These are phyloP conservation scores for Capsella bursapastoris DNA, from an alignment of 345 rosid species.

Conservation along the genomic window DNA sequence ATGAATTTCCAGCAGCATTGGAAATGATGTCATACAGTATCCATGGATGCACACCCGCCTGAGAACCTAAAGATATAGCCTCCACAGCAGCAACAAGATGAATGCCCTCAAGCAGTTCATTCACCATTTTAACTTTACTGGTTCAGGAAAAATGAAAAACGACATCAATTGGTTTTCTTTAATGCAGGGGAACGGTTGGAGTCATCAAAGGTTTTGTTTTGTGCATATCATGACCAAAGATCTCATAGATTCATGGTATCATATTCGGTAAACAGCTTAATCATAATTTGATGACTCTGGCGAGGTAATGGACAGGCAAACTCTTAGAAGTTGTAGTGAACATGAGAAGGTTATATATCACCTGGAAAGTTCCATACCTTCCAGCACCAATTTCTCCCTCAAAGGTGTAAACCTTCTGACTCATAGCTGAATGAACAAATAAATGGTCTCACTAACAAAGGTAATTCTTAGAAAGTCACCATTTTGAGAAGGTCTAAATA, in stretches of 20 bases:
- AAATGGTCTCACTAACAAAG: constrained; percentile 26
- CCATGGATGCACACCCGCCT: constrained; percentile 87
- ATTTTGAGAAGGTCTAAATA: constrained; percentile 32
- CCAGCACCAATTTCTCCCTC: constrained; percentile 85
- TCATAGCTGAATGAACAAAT: constrained; percentile 64
- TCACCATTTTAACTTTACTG: constrained; percentile 84
- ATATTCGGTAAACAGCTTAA: not conserved
- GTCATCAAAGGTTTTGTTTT: constrained; percentile 10
- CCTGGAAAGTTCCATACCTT: constrained; percentile 60
- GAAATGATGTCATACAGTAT: constrained; percentile 91
- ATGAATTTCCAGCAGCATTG: constrained; percentile 98
- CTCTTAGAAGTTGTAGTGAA: constrained; percentile 9
- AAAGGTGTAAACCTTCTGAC: constrained; percentile 66
- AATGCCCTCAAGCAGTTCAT: constrained; percentile 82
- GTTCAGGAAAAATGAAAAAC: constrained; percentile 16
- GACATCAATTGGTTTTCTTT: constrained; percentile 6
- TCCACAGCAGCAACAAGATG: constrained; percentile 90
- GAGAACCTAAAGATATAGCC: constrained; percentile 78
- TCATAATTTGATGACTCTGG: constrained; percentile 11
- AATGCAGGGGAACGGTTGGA: constrained; percentile 10
- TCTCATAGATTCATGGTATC: constrained; percentile 10
- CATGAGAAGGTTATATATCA: constrained; percentile 21
- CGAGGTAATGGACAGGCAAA: constrained; percentile 6
- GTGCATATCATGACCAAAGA: constrained; percentile 10
- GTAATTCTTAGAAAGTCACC: constrained; percentile 12